phyloP scores from a whole-genome alignment of 2,329 filamentous ascomycete genomes.

The Elsinoe necatrix region DNA sequence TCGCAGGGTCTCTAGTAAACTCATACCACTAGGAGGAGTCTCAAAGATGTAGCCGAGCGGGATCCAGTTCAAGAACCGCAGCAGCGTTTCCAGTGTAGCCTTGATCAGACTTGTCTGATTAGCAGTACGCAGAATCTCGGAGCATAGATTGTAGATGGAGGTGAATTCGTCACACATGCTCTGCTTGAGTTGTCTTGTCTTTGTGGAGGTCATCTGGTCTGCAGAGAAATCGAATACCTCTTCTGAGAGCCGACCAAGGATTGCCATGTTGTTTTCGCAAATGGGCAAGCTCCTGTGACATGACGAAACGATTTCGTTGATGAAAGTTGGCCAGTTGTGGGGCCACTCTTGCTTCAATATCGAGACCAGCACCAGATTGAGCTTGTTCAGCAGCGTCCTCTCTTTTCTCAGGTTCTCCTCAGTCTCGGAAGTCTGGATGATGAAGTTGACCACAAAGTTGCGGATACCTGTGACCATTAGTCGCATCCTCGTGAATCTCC shows the following conservation, averaged over 20 bases:
- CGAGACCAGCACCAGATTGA: slow-evolving; percentile 93
- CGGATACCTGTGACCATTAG: slow-evolving; percentile 58
- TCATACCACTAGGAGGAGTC: slow-evolving; percentile 54
- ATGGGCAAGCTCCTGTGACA: slow-evolving; percentile 93
- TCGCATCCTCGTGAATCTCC: background rate
- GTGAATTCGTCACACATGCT: slow-evolving; percentile 99
- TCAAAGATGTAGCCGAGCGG: slow-evolving; percentile 98
- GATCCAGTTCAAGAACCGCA: slow-evolving; percentile 98
- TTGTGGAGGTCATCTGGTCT: slow-evolving; percentile 97
- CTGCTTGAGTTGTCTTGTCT: slow-evolving; percentile 92
- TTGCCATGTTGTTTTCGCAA: slow-evolving; percentile 99
- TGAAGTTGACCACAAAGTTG: slow-evolving; percentile 98
- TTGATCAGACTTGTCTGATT: slow-evolving; percentile 83
- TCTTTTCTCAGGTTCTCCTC: slow-evolving; percentile 80
- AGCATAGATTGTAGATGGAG: slow-evolving; percentile 94
- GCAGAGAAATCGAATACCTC: slow-evolving; percentile 99
- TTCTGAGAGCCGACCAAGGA: slow-evolving; percentile 87
- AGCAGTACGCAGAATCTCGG: slow-evolving; percentile 85
- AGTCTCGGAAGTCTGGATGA: slow-evolving; percentile 83
- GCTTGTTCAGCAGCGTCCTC: slow-evolving; percentile 90
- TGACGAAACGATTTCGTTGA: slow-evolving; percentile 97
- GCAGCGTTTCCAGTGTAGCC: slow-evolving; percentile 89
- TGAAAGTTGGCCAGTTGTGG: slow-evolving; percentile 99
- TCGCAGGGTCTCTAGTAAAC: slow-evolving; percentile 84
- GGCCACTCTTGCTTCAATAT: slow-evolving; percentile 99